Conservation (phyloP, 2,329 filamentous ascomycete genomes). For the Uncinocarpus reesii region DNA sequence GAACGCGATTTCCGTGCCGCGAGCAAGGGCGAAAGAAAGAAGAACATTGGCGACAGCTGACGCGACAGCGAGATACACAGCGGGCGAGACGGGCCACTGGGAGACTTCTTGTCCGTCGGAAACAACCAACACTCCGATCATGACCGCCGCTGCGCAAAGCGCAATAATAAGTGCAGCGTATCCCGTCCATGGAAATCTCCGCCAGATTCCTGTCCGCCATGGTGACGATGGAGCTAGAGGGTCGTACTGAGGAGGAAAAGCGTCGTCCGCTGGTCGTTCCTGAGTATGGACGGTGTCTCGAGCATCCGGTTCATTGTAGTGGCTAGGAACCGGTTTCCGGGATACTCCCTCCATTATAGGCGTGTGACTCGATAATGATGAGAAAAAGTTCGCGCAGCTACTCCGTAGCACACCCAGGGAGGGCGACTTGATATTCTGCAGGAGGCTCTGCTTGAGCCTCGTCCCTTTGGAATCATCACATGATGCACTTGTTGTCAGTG, state of each 20-base stretch:
- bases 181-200: slow-evolving; percentile 3
- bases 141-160: background rate
- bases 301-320: background rate
- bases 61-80: background rate
- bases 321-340: background rate
- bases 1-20: background rate
- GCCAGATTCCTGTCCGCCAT: background rate
- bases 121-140: background rate
- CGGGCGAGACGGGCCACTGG: background rate
- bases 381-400: too few species aligned
- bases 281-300: background rate
- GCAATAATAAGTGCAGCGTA: background rate
- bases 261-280: background rate
- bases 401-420: too few species aligned
- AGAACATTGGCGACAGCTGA: slow-evolving; percentile 1
- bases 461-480: background rate
- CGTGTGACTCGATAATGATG: too few species aligned
- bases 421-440: background rate
- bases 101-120: background rate
- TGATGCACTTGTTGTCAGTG: background rate
- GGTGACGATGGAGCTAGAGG: background rate
- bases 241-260: background rate
- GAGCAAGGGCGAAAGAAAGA: background rate
- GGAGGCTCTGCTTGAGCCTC: background rate
- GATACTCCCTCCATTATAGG: background rate